Conservation (phyloP, 2,329 filamentous ascomycete genomes). For the Trichoderma endophyticum region DNA sequence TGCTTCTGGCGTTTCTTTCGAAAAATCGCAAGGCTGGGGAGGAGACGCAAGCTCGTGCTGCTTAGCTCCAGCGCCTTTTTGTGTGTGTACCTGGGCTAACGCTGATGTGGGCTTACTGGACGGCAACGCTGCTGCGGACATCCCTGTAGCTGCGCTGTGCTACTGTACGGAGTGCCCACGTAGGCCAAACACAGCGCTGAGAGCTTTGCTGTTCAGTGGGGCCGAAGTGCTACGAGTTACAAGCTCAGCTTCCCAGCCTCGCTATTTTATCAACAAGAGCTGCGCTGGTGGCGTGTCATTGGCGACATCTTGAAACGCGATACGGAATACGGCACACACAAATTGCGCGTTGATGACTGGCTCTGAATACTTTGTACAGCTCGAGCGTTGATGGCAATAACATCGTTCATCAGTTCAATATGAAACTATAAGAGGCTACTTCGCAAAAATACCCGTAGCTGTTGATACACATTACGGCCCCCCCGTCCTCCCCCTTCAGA, state of each 20-base stretch:
- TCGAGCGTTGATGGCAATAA: background rate
- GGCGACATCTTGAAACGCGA: background rate
- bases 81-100: constrained; percentile 4
- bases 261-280: background rate
- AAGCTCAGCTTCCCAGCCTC: constrained; percentile 1
- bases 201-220: background rate
- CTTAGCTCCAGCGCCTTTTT: background rate
- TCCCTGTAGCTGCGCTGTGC: background rate
- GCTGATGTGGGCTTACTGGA: constrained; percentile 1
- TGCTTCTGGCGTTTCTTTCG: constrained; percentile 5
- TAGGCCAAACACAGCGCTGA: too few species aligned
- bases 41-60: background rate
- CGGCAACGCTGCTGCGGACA: background rate
- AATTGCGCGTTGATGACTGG: background rate
- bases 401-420: background rate
- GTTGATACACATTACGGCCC: background rate
- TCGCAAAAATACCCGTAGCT: background rate
- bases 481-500: background rate
- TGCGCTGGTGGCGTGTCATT: background rate
- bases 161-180: background rate
- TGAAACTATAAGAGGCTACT: background rate
- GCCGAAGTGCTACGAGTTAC: background rate
- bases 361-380: background rate
- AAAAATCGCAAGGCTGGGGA: constrained; percentile 35
- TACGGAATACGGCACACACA: background rate